phyloP scores from a whole-genome alignment of 2,329 filamentous ascomycete species.

The Aulographum hederae region DNA sequence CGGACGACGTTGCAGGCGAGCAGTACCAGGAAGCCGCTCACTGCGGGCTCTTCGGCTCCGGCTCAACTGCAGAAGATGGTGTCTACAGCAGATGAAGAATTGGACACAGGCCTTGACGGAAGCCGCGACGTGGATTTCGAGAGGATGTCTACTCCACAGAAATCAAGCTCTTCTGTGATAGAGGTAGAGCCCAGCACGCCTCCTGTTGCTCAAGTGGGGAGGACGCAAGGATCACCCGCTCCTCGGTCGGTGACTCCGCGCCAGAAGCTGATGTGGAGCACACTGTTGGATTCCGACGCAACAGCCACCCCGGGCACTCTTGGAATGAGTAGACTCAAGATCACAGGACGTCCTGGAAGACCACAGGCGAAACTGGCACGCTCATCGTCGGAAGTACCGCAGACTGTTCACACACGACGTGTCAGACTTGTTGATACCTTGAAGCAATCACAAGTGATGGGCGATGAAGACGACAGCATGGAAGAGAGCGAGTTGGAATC shows the following conservation, averaged over 20 bases:
- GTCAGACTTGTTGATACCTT: slow-evolving; percentile 4
- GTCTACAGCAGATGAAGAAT: not conserved
- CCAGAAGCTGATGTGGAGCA: slow-evolving; percentile 14
- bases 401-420: not conserved
- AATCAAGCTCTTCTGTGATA: too few relatives aligned
- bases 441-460: slow-evolving; percentile 1
- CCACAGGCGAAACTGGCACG: not conserved
- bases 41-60: not conserved
- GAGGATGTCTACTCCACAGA: too few relatives aligned
- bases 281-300: slow-evolving; percentile 1
- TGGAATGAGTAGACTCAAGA: slow-evolving; percentile 1
- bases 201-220: not conserved
- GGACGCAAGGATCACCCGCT: not conserved
- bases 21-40: too few relatives aligned
- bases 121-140: too few relatives aligned
- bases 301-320: slow-evolving; percentile 4
- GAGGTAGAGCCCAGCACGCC: not conserved
- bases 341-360: not conserved
- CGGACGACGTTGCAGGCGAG: too few relatives aligned
- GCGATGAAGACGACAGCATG: slow-evolving; percentile 5
- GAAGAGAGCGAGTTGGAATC: not conserved
- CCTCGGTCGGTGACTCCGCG: slow-evolving; percentile 16
- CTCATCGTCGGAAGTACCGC: slow-evolving; percentile 4
- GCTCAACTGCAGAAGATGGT: not conserved
- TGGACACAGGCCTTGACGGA: not conserved